Base-by-base conservation (phyloP, 129 eudicot species). In the Ambrosia trifida region DNA sequence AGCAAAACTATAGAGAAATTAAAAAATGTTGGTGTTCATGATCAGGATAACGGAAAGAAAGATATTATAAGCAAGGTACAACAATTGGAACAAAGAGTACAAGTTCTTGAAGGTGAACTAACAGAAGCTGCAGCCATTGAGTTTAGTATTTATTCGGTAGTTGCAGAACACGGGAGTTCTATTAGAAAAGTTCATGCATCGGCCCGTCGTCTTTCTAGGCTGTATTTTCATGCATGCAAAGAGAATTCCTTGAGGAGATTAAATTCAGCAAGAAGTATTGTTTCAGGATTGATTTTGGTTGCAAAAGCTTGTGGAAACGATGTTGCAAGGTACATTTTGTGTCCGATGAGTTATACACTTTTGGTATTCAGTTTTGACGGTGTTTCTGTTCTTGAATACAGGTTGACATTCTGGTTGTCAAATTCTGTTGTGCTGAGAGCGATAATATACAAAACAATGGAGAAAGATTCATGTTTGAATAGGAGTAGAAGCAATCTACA, bases 251-350 rank as follows among this genome's bases (percentile, higher is more conserved):
- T 76, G 46, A 74, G 83, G 78, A 85, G 81, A 76, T 82, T 83
- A 12, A 81, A 83, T 77, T 83, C 85, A 0, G 92, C 89, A 50
- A 81, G 69, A 84, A 80, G 87, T 82, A 74, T 87, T 51, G 88
- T 89, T 9, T 93, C 96, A 11, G 98, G 98, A 66, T 69, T 93
- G 73, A 72, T 85, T 73, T 75, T 85, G 54, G 96, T 87, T 61
- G 86, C 92, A 68, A 93, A 89, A 80, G 92, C 96, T 63, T 93
- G 98, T 63, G 98, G 98, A 80, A 93, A 84, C 51, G 98, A 93
- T 62, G 96, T 93, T 83, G 90, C 96, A 40, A 93, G 98, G 98
- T 92, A 87, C 75, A 31, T 53, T 72, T 12, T 61, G 33, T 56
- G 46, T 47, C 58, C 66, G 47, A 63, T 63, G 40, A 62, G 60